Percentiles rank a stretch among this genome's conserved stretches.
Conservation (phyloP, 257 asterid genomes). For the Avicennia marina region DNA sequence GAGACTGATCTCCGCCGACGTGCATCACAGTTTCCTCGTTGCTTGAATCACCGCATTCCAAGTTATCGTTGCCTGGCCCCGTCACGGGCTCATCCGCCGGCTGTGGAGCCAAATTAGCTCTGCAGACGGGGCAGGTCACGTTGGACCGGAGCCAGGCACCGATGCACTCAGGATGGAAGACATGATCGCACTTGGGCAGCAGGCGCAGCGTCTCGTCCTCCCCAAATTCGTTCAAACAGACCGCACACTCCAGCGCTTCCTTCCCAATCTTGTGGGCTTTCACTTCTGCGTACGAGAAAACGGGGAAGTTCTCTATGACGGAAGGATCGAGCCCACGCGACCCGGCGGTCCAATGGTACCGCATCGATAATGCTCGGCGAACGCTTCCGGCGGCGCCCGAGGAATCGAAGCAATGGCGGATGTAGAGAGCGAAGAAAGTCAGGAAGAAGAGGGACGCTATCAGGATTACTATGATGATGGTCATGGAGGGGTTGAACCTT, state of each 20-base stretch:
- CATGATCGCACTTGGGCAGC: conserved; percentile 84
- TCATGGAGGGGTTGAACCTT: conserved; percentile 67
- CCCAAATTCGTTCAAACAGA: conserved; percentile 76
- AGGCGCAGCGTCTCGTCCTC: conserved; percentile 72
- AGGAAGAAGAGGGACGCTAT: conserved; percentile 65
- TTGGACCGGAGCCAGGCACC: conserved; percentile 84
- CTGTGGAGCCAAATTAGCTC: conserved; percentile 48
- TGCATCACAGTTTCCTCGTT: conserved; percentile 32
- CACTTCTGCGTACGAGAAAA: conserved; percentile 73
- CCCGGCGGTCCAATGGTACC: conserved; percentile 33
- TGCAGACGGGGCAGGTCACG: conserved; percentile 87
- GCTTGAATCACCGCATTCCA: background rate
- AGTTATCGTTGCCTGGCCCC: background rate
- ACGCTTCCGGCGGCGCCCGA: conserved; percentile 20
- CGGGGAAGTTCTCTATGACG: conserved; percentile 65
- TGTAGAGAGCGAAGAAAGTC: conserved; percentile 76
- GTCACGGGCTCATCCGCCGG: conserved; percentile 23
- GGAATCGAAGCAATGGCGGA: conserved; percentile 64
- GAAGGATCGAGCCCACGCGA: conserved; percentile 59
- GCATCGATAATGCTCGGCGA: conserved; percentile 40
- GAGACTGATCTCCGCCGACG: conserved; percentile 23
- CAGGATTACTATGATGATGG: conserved; percentile 63
- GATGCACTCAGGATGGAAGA: conserved; percentile 82
- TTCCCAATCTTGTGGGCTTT: conserved; percentile 75
- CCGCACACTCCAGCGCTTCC: conserved; percentile 80